Evolutionary conservation across 1,284 basidiomycete species (phyloP), one percentile per base, ranked within the genome.

Genomic region (Wolfiporia cocos): DNA sequence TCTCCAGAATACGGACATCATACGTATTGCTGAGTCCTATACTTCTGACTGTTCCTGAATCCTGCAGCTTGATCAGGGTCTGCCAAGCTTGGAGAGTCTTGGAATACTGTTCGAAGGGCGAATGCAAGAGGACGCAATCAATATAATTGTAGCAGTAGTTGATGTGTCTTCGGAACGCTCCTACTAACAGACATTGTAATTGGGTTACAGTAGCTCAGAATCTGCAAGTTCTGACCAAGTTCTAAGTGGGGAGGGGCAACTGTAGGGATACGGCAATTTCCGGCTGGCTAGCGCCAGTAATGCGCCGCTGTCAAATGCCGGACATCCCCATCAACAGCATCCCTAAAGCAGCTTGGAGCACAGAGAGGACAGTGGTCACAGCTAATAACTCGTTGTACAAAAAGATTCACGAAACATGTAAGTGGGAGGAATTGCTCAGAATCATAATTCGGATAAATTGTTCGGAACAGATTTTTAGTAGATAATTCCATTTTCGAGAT

Each of bases 21-120:
- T 91, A 88, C 4, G 77, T 71, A 55, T 91, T 91, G 62, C 85
- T 86, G 32, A 92, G 65, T 1, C 88, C 88, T 39, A 91, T 81
- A 49, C 66, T 57, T 41, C 64, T 69, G 11, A 87, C 73, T 42
- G 72, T 74, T 10, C 84, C 85, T 30, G 71, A 65, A 42, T 81
- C 73, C 46, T 84, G 80, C 31, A 86, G 65, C 1, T 59, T 53
- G 34, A 78, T 72, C 3, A 91, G 73, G 0, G 68, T 66, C 14
- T 63, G 64, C 77, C 85, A 91, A 0, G 86, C 86, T 42, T 76
- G 70, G 32, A 82, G 58, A 2, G 85, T 90, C 42, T 74, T 64
- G 33, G 71, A 62, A 10, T 71, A 57, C 0, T 76, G 81, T 2
- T 63, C 68, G 33, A 90, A 60, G 2, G 87, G 87, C 1, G 81